Base-by-base conservation (phyloP, 1,284 basidiomycete species). In the Ustilago shanxiensis region DNA sequence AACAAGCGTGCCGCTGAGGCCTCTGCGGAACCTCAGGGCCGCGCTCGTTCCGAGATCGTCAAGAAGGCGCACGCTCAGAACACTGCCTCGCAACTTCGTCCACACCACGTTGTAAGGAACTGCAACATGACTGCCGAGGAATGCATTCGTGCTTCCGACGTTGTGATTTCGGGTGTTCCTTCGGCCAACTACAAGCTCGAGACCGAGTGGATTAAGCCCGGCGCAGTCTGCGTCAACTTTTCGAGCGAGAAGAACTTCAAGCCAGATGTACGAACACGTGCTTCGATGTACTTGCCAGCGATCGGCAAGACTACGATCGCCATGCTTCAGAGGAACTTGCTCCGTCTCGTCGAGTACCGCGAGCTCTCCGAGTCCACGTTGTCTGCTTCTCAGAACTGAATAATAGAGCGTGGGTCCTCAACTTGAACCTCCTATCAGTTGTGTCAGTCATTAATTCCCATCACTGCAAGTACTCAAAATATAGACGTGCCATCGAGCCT, bases 221-320 rank as follows among this genome's bases (percentile, higher is more conserved):
- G 95, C 3, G 95, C 95, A 77, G 88, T 96, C 1, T 95, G 94
- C 80, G 88, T 98, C 71, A 98, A 98, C 85, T 93, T 99, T 53
- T 92, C 94, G 28, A 92, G 93, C 4, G 95, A 97, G 83, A 98
- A 96, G 89, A 99, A 99, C 87, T 99, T 98, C 85, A 94, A 97
- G 85, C 91, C 91, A 71, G 92, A 97, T 84, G 92, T 98, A 20
- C 90, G 94, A 75, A 94, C 95, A 54, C 93, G 95, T 89, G 79
- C 81, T 0, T 54, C 74, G 16, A 75, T 71, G 47, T 79, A 79
- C 60, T 54, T 81, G 26, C 95, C 95, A 16, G 92, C 94, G 3
- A 94, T 99, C 29, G 96, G 96, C 45, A 97, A 97, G 88, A 93
- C 96, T 72, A 99, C 96, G 1, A 97, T 98, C 77, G 89, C 95